Percentiles rank a stretch among this genome's conserved stretches.
Conservation (phyloP, 495 filamentous ascomycete species). For the Podospora fimiseda region DNA sequence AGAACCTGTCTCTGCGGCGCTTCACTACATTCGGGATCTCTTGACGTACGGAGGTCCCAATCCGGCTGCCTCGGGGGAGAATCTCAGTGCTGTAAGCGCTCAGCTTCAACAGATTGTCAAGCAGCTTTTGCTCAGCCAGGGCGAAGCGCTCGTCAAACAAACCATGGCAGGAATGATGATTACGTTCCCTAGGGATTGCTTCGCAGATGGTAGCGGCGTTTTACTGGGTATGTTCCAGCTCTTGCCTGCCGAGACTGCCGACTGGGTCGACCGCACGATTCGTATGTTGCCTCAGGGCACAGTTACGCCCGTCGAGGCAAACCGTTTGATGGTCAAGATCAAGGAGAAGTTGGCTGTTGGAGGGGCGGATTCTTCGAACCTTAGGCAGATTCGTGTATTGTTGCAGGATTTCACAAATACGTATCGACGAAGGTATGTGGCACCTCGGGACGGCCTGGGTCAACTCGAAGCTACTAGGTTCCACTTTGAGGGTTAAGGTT, state of each 20-base stretch:
- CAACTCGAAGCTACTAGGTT: constrained; percentile 78
- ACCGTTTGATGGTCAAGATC: constrained; percentile 60
- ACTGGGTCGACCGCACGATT: constrained; percentile 77
- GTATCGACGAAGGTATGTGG: constrained; percentile 88
- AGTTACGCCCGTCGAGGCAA: constrained; percentile 55
- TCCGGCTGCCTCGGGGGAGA: constrained; percentile 64
- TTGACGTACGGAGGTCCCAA: constrained; percentile 79
- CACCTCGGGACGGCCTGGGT: constrained; percentile 84
- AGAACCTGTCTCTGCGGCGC: constrained; percentile 80
- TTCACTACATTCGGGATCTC: constrained; percentile 91
- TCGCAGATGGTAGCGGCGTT: constrained; percentile 89
- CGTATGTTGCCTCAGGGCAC: constrained; percentile 76
- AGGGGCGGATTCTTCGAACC: constrained; percentile 51
- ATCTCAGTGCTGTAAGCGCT: constrained; percentile 40
- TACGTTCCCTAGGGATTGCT: constrained; percentile 88
- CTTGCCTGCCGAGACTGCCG: constrained; percentile 65
- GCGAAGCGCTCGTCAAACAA: constrained; percentile 74
- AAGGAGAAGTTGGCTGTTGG: constrained; percentile 59
- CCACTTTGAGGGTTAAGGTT: constrained; percentile 69
- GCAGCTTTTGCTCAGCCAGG: constrained; percentile 60
- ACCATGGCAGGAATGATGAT: constrained; percentile 98
- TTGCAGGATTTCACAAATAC: constrained; percentile 95
- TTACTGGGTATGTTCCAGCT: constrained; percentile 83
- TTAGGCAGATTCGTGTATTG: constrained; percentile 74
- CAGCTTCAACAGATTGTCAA: constrained; percentile 68